Conservation (phyloP, 257 asterid genomes). For the Lantana camara region DNA sequence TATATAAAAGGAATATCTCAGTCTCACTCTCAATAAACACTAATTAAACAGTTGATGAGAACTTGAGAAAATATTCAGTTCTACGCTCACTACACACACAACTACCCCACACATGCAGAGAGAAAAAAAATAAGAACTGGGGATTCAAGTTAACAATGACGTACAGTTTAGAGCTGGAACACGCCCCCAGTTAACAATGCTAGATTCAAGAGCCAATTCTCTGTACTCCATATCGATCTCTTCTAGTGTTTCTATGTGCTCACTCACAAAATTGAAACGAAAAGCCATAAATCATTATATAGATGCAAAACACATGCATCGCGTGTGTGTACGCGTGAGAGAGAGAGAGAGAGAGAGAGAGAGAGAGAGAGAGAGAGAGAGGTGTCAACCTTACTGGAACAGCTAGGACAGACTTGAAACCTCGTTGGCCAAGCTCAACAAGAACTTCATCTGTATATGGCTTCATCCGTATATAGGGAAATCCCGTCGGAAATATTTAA, state of each 20-base stretch:
- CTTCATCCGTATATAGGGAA: conserved; percentile 93
- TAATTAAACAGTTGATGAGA: too few species aligned
- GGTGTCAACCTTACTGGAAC: conserved; percentile 81
- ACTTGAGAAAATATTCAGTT: too few species aligned
- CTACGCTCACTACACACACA: too few species aligned
- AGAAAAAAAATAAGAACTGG: too few species aligned
- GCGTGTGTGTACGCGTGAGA: background rate
- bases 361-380: background rate
- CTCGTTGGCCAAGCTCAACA: conserved; percentile 90
- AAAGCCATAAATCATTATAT: background rate
- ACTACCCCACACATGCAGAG: too few species aligned
- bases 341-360: too few species aligned
- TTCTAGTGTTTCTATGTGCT: conserved; percentile 98
- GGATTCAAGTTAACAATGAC: too few species aligned
- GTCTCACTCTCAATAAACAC: too few species aligned
- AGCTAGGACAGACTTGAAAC: conserved; percentile 84
- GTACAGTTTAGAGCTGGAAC: conserved; percentile 97
- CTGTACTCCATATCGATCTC: conserved; percentile 97
- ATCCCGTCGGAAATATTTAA: too few species aligned
- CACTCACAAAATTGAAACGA: conserved; percentile 85
- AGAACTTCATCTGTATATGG: conserved; percentile 98
- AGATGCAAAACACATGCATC: conserved; percentile 5
- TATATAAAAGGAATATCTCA: too few species aligned
- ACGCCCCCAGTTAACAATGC: conserved; percentile 91
- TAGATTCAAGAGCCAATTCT: conserved; percentile 84